These are phyloP conservation scores for Suillus discolor DNA, from an alignment of 768 basidiomycete species.

Conservation along the genomic window DNA sequence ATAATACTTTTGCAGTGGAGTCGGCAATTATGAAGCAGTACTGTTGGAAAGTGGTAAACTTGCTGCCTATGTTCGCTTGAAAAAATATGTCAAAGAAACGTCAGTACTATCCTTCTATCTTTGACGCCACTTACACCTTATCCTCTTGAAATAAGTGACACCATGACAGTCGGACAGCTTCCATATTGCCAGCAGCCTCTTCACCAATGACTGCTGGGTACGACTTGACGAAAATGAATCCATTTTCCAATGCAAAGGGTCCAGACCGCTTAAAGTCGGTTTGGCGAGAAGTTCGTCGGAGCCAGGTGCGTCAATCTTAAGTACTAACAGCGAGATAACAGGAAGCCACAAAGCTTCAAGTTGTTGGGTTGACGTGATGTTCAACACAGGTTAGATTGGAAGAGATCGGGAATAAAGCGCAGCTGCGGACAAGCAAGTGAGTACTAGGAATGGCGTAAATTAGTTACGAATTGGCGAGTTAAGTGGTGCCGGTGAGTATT, in stretches of 20 bases:
- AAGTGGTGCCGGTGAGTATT: not conserved
- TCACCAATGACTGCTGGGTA: constrained; percentile 41
- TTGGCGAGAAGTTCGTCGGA: constrained; percentile 46
- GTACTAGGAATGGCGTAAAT: not conserved
- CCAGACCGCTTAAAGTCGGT: constrained; percentile 42
- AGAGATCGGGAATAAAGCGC: not conserved
- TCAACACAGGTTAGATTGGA: not conserved
- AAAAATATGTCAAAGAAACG: constrained; percentile 10
- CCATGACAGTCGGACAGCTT: constrained; percentile 37
- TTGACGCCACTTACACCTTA: constrained; percentile 31
- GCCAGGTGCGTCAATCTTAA: constrained; percentile 36
- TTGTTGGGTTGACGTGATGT: constrained; percentile 17
- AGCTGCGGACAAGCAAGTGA: not conserved
- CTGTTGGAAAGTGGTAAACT: constrained; percentile 29
- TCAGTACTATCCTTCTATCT: not conserved
- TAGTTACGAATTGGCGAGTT: not conserved
- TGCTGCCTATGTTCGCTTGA: constrained; percentile 8
- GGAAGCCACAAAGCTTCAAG: constrained; percentile 21
- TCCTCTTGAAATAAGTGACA: constrained; percentile 42
- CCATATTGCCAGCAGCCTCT: constrained; percentile 43
- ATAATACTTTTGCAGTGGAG: no score
- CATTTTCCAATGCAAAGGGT: constrained; percentile 44
- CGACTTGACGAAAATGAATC: constrained; percentile 24
- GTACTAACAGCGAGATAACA: constrained; percentile 12
- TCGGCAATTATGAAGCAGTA: constrained; percentile 12